A percentile compares a stretch with the other conserved stretches of the same genome.
phyloP scores from a whole-genome alignment of 1,139 yeast genomes.

The Candida tunisiensis region DNA sequence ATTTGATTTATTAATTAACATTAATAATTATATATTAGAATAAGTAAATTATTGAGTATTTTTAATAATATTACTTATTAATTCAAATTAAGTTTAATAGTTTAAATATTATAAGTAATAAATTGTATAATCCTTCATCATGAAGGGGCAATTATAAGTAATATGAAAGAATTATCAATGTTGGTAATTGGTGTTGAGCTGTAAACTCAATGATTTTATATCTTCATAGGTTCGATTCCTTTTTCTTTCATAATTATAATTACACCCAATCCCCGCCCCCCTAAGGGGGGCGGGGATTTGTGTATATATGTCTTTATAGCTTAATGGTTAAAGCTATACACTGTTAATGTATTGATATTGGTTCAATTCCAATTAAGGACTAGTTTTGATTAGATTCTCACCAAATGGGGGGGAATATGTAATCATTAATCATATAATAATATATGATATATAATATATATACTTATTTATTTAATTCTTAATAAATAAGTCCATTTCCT shows the following conservation, averaged over 20 bases:
- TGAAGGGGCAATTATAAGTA: not conserved
- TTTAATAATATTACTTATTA: not conserved
- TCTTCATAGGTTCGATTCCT: slow-evolving; percentile 4
- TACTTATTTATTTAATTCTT: slow-evolving; percentile 2
- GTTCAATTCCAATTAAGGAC: slow-evolving; percentile 7
- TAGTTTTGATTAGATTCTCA: slow-evolving; percentile 3
- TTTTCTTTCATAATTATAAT: slow-evolving; percentile 2
- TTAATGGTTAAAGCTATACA: slow-evolving; percentile 7
- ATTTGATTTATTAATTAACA: slow-evolving; percentile 1
- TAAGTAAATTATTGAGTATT: not conserved
- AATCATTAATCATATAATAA: slow-evolving; percentile 3
- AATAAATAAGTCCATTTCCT: too few relatives aligned
- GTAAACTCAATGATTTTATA: slow-evolving; percentile 5
- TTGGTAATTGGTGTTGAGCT: slow-evolving; percentile 2
- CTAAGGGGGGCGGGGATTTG: too few relatives aligned
- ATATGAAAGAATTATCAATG: not conserved
- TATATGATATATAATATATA: slow-evolving; percentile 1
- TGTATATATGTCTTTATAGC: slow-evolving; percentile 4
- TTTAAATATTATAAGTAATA: not conserved
- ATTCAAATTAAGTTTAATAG: not conserved
- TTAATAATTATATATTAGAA: slow-evolving; percentile 2
- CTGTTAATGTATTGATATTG: slow-evolving; percentile 6
- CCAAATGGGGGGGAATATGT: slow-evolving; percentile 2
- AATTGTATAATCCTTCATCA: not conserved
- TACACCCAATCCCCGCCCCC: too few relatives aligned